phyloP scores from a whole-genome alignment of 768 basidiomycete species.

The Coprinellus micaceus region DNA sequence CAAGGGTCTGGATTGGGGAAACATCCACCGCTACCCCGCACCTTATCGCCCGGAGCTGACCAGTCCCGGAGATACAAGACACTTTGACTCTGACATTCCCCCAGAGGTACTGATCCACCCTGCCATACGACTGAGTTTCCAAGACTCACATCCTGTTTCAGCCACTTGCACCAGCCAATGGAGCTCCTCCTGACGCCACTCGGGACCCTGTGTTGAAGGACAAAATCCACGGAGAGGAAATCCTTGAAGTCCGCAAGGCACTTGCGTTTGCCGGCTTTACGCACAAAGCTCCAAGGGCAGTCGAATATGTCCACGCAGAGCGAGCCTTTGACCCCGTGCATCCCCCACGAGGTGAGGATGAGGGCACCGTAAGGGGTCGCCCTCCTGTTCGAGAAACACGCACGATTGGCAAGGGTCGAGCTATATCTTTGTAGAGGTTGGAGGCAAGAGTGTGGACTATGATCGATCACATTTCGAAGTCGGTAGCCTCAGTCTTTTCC shows the following conservation, averaged over 20 bases:
- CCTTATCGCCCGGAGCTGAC: constrained; percentile 87
- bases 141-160: constrained; percentile 37
- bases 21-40: constrained; percentile 77
- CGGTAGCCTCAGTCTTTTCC: background rate
- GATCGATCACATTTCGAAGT: constrained; percentile 20
- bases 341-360: constrained; percentile 40
- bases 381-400: constrained; percentile 58
- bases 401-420: constrained; percentile 68
- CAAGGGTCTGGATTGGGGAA: constrained; percentile 84
- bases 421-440: constrained; percentile 70
- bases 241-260: constrained; percentile 87
- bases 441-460: constrained; percentile 9
- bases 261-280: constrained; percentile 90
- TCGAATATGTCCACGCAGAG: constrained; percentile 74
- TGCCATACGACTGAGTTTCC: constrained; percentile 13
- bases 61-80: constrained; percentile 83
- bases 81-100: constrained; percentile 94
- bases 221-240: constrained; percentile 79
- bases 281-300: constrained; percentile 79
- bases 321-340: constrained; percentile 61
- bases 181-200: constrained; percentile 77
- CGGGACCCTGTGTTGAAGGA: constrained; percentile 87
- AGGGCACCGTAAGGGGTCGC: constrained; percentile 58
- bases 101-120: constrained; percentile 62
- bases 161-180: constrained; percentile 88